These are phyloP conservation scores for Acacia melanoxylon DNA, from an alignment of 306 rosid species.

Conservation along the genomic window DNA sequence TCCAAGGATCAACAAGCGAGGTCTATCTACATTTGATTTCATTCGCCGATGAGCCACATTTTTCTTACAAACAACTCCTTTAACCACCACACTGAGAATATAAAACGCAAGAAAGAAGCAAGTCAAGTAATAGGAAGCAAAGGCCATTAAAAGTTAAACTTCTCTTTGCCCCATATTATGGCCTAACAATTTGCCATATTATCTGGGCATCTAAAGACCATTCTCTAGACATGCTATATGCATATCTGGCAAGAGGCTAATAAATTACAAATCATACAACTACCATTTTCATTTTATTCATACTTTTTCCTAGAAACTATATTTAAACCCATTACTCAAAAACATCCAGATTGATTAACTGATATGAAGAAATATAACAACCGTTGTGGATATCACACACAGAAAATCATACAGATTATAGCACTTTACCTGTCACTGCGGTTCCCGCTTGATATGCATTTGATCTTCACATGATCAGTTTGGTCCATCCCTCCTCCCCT, in stretches of 20 bases:
- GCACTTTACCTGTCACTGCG: conserved; percentile 65
- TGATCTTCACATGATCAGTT: conserved; percentile 89
- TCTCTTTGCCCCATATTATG: neutral
- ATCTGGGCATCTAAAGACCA: neutral
- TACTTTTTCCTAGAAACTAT: neutral
- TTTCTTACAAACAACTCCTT: conserved; percentile 75
- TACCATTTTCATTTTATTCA: neutral
- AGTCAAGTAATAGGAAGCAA: neutral
- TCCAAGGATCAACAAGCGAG: conserved; percentile 63
- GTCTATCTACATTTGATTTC: conserved; percentile 45
- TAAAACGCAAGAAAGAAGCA: neutral
- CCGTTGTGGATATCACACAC: neutral
- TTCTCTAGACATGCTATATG: neutral
- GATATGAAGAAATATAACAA: conserved; percentile 27
- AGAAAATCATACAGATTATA: conserved; percentile 9
- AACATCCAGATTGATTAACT: neutral
- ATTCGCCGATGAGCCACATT: conserved; percentile 42
- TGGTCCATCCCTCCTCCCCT: conserved; percentile 94
- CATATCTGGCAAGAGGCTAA: neutral
- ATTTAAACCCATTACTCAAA: neutral
- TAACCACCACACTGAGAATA: conserved; percentile 51
- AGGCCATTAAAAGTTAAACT: neutral
- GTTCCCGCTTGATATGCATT: conserved; percentile 85
- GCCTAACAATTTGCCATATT: too few species aligned
- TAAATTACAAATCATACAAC: neutral